Conservation (phyloP, 345 rosid genomes). For the Moringa oleifera region DNA sequence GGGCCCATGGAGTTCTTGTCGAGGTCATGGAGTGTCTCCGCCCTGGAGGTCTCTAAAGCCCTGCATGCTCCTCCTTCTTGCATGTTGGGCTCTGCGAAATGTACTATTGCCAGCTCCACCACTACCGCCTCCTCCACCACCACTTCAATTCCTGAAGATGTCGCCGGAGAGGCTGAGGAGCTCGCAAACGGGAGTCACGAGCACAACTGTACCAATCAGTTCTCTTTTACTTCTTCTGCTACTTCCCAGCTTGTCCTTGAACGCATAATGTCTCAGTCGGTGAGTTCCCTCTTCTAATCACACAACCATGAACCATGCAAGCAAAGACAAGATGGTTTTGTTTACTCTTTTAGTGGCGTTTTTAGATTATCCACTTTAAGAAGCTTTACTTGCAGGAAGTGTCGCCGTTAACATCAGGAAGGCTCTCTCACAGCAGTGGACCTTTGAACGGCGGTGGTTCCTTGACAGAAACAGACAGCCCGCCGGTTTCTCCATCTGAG, state of each 20-base stretch:
- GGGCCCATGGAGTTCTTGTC: constrained; percentile 93
- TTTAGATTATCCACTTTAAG: no score
- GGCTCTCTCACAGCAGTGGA: constrained; percentile 94
- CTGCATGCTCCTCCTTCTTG: constrained; percentile 31
- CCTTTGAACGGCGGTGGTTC: constrained; percentile 61
- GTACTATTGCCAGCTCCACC: constrained; percentile 5
- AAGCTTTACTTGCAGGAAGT: constrained; percentile 52
- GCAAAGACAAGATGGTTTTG: no score
- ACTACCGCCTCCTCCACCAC: constrained; percentile 34
- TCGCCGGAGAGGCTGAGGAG: constrained; percentile 28
- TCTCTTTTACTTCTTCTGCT: constrained; percentile 64
- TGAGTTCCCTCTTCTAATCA: constrained; percentile 14
- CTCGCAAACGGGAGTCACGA: background rate
- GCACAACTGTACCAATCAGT: constrained; percentile 24
- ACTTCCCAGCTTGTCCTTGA: constrained; percentile 92
- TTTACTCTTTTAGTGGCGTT: no score
- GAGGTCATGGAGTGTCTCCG: constrained; percentile 84
- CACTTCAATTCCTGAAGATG: constrained; percentile 59
- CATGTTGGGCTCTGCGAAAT: no score
- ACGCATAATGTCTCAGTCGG: constrained; percentile 95
- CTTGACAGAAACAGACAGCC: constrained; percentile 60
- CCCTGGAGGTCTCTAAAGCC: constrained; percentile 75
- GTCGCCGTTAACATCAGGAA: constrained; percentile 88
- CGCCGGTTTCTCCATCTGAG: constrained; percentile 80
- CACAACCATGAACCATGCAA: no score